These are phyloP conservation scores for Phytopythium aichiense DNA, from an alignment of 352 stramenopile species.

Conservation along the genomic window DNA sequence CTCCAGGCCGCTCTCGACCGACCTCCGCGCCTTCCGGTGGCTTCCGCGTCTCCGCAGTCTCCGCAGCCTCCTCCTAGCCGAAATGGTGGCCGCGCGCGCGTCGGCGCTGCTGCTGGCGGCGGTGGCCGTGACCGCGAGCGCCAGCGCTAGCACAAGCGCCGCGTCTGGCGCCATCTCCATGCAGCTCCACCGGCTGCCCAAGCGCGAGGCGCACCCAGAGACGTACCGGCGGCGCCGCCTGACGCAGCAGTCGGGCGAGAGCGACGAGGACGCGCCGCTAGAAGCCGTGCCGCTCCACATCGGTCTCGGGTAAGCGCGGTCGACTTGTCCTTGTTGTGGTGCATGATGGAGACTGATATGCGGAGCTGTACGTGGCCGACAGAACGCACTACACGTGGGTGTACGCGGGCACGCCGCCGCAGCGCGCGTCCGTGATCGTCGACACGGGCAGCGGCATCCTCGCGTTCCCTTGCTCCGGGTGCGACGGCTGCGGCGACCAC, in stretches of 20 bases:
- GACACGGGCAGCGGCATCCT: conserved; percentile 79
- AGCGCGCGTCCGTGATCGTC: conserved; percentile 78
- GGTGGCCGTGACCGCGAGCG: conserved; percentile 4
- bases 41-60: neutral
- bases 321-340: neutral
- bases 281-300: conserved; percentile 63
- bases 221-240: conserved; percentile 41
- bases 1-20: neutral
- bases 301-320: conserved; percentile 41
- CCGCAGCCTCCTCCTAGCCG: neutral
- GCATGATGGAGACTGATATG: neutral
- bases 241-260: conserved; percentile 6
- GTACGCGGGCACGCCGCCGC: conserved; percentile 72
- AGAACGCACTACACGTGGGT: conserved; percentile 86
- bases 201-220: conserved; percentile 29
- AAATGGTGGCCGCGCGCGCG: conserved; percentile 2
- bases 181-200: conserved; percentile 38
- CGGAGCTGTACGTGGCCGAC: neutral
- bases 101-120: conserved; percentile 11
- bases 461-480: conserved; percentile 77
- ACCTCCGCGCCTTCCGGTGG: neutral
- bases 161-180: conserved; percentile 19
- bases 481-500: conserved; percentile 63
- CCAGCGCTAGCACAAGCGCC: conserved; percentile 5
- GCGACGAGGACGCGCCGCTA: conserved; percentile 21